Evolutionary conservation across 1,284 basidiomycete species (phyloP), one percentile per base, ranked within the genome.

Genomic region (Austroboletus novae-zelandiae): DNA sequence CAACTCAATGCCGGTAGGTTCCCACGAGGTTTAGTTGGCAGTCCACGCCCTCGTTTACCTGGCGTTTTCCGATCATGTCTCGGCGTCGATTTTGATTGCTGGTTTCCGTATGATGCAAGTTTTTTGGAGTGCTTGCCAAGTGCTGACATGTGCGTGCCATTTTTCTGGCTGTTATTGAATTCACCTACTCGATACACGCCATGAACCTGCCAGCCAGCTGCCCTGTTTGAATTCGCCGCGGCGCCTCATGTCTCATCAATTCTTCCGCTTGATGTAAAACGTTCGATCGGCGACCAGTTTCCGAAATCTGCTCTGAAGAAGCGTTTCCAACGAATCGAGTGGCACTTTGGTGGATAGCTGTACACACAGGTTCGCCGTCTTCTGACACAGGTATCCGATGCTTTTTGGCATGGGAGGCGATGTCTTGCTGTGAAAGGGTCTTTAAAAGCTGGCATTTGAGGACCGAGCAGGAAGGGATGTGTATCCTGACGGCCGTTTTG

Each of bases 341-440:
- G 27, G 27, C 23, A 40, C 11, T 39, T n/a, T 9, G 9, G 48
- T 47, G 54, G 57, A 30, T 34, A 29, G 40, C 9, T 43, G 27
- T 1, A 20, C 31, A 9, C 25, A 47, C 40, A 40, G 43, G 30
- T 10, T 15, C 35, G 25, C 41, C 36, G 1, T 31, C 8, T 31
- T 13, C 27, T 39, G 5, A 36, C 35, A 50, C 15, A 43, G 40
- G 41, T 27, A 53, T 47, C 41, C 35, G 13, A 30, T 34, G 20
- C n/a, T 17, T 18, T 35, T 23, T 39, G 25, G 42, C 35, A 18
- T 25, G 35, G 32, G 37, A 23, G 17, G 60, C 50, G n/a, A 32
- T 57, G 56, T 20, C 34, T 42, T 57, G 47, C 56, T 27, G 51
- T 61, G 50, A 23, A 49, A 57, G 55, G 61, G 63, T 61, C 61